Evolutionary conservation across 2,329 filamentous ascomycete species (phyloP).

Genomic region (Lojkania enalia): DNA sequence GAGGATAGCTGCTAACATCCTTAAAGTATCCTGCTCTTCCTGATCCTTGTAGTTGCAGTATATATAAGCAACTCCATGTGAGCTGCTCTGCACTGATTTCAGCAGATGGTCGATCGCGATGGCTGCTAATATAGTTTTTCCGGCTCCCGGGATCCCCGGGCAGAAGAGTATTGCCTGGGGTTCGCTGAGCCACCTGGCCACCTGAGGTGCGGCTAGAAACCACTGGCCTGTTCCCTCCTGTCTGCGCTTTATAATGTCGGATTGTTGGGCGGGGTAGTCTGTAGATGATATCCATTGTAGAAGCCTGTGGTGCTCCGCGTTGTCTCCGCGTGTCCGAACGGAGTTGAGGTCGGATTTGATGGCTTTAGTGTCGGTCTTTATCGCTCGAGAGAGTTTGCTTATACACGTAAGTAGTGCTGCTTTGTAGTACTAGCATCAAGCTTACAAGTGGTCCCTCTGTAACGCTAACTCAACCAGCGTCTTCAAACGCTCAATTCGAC

Average conservation of each 20-base stretch:
- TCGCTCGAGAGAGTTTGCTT: conserved; percentile 10
- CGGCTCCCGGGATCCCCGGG: conserved; percentile 22
- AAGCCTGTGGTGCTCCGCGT: conserved; percentile 3
- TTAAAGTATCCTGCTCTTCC: conserved; percentile 19
- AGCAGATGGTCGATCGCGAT: conserved; percentile 18
- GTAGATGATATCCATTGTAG: conserved; percentile 13
- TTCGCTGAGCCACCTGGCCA: conserved; percentile 4
- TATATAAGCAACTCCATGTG: conserved; percentile 30
- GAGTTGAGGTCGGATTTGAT: conserved; percentile 8
- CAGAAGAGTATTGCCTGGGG: conserved; percentile 18
- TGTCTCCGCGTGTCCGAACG: conserved; percentile 4
- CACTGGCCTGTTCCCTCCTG: conserved; percentile 13
- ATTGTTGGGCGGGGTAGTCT: conserved; percentile 8
- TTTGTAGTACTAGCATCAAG: conserved; percentile 2
- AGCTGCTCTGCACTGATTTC: conserved; percentile 6
- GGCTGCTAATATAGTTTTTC: conserved; percentile 25
- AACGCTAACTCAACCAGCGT: conserved; percentile 9
- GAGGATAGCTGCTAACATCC: conserved; percentile 31
- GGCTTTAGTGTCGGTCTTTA: conserved; percentile 2
- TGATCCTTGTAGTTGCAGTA: conserved; percentile 35
- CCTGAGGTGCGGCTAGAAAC: conserved; percentile 5
- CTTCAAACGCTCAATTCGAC: conserved; percentile 14
- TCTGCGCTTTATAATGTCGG: conserved; percentile 7
- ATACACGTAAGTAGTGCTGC: conserved; percentile 2
- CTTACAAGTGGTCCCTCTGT: conserved; percentile 16